These are phyloP conservation scores for Dorcoceras hygrometricum DNA, from an alignment of 257 asterid genomes.

Conservation along the genomic window DNA sequence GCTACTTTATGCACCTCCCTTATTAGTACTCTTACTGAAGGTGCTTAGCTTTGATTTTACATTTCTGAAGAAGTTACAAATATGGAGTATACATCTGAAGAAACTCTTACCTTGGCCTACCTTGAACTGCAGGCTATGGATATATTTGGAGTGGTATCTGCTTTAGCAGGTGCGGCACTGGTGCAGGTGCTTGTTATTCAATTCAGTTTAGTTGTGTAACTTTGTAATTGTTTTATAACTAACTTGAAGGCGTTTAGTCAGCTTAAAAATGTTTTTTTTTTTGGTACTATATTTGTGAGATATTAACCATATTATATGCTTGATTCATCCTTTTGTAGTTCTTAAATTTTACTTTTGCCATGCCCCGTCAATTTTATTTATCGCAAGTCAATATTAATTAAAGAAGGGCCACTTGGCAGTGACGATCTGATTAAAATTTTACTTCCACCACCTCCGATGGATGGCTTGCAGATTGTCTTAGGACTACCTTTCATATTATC, in stretches of 20 bases:
- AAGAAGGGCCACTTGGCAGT: conserved; percentile 25
- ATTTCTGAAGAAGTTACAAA: conserved; percentile 7
- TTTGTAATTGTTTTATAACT: conserved; percentile 5
- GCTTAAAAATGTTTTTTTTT: background rate
- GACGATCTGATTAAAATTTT: conserved; percentile 30
- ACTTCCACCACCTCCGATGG: conserved; percentile 27
- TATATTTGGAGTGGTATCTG: conserved; percentile 76
- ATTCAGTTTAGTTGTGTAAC: conserved; percentile 11
- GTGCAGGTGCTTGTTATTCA: conserved; percentile 70
- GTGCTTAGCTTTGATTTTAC: conserved; percentile 33
- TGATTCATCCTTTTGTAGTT: background rate
- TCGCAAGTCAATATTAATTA: conserved; percentile 23
- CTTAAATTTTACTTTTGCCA: background rate
- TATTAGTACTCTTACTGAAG: conserved; percentile 79
- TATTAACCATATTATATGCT: no score
- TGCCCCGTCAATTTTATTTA: conserved; percentile 18
- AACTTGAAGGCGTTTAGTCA: background rate
- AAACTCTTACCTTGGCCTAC: conserved; percentile 22
- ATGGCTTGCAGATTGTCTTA: conserved; percentile 67
- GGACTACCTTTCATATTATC: conserved; percentile 78
- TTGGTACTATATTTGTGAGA: background rate
- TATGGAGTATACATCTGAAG: conserved; percentile 8
- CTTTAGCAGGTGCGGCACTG: conserved; percentile 87
- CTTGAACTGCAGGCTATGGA: conserved; percentile 74
- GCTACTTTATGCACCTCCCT: conserved; percentile 82